Base-by-base conservation (phyloP, 148 eudicot species). In the Agrostemma githago region DNA sequence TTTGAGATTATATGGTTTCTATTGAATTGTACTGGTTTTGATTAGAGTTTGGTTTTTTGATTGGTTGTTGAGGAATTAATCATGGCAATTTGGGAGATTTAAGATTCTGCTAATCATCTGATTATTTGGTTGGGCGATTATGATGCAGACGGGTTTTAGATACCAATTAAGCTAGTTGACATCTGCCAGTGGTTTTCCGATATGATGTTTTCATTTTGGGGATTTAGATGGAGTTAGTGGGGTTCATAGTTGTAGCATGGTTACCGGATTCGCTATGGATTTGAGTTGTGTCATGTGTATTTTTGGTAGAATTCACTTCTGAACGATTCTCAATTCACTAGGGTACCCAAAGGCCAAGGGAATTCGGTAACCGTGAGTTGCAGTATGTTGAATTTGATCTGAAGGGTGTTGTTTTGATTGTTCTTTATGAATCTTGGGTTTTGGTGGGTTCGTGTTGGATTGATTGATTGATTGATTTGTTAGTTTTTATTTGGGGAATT, bases 361-460 rank as follows among this genome's bases (percentile, higher is more conserved):
- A 26, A 26, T 26, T 26, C 34, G 34, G 34, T 26, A 26, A 0
- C 1, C 34, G 34, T 26, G 34, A 48, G 54, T 48, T 1, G 54
- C 11, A 48, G 54, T 8, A 48, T 48, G 12, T 1, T 48, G 54
- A 48, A 48, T 48, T 48, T 8, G 54, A 8, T 48, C 6, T 9
- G 0, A 9, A 12, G 54, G 54, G 14, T 5, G 7, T 5, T 46
- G 51, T 46, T 46, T 5, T 46, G 51, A 46, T 46, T 46, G 8
- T 5, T 46, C 51, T 46, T 46, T 46, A 26, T 46, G 51, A 46
- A 9, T 48, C 54, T 2, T 70, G 80, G 20, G 80, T n/a, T 53
- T 56, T 60, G 46, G 62, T 53, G 59, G 44, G 64, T 42, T 8
- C 15, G 46, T 57, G 15, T 8, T 70, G 58, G 57, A 44, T 60